Evolutionary conservation across 257 asterid genomes (phyloP).

Genomic region (Rubia yunnanensis): DNA sequence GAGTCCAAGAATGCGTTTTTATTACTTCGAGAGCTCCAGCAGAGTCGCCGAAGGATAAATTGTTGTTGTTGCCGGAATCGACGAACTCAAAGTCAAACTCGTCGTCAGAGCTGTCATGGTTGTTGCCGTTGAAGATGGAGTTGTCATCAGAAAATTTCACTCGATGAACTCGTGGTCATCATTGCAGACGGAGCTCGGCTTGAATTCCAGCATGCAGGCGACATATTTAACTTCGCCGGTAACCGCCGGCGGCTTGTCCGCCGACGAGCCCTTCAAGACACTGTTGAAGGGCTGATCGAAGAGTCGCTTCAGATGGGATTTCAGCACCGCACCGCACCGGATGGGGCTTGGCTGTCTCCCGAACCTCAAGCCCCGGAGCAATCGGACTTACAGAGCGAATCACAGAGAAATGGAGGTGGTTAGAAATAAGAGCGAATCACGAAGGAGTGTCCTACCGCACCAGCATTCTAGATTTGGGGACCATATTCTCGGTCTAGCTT

Average conservation of each 20-base stretch:
- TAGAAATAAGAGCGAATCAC: too few species aligned
- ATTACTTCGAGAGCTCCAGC: slow-evolving; percentile 69
- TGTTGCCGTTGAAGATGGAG: slow-evolving; percentile 62
- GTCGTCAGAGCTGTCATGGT: too few species aligned
- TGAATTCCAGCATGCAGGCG: slow-evolving; percentile 37
- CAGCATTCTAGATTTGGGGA: too few species aligned
- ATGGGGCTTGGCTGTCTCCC: slow-evolving; percentile 42
- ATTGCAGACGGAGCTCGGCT: slow-evolving; percentile 76
- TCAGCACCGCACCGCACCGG: slow-evolving; percentile 39
- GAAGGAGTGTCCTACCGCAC: too few species aligned
- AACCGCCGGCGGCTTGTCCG: slow-evolving; percentile 26
- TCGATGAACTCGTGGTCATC: slow-evolving; percentile 70
- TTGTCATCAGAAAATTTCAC: slow-evolving; percentile 45
- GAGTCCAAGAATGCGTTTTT: neutral
- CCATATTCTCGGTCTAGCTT: too few species aligned
- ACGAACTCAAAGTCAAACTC: slow-evolving; percentile 50
- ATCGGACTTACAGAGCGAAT: too few species aligned
- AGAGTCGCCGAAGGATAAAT: slow-evolving; percentile 54
- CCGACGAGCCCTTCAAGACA: slow-evolving; percentile 44
- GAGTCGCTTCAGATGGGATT: slow-evolving; percentile 66
- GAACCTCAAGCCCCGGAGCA: slow-evolving; percentile 23
- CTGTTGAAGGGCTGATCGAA: slow-evolving; percentile 83
- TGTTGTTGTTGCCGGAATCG: slow-evolving; percentile 36
- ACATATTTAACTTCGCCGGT: slow-evolving; percentile 28
- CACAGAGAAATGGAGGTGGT: too few species aligned